A percentile compares a stretch with the other conserved stretches of the same genome.
These are phyloP conservation scores for Keqinozyma sinolaborantium DNA, from an alignment of 1,139 yeast species.

Conservation along the genomic window DNA sequence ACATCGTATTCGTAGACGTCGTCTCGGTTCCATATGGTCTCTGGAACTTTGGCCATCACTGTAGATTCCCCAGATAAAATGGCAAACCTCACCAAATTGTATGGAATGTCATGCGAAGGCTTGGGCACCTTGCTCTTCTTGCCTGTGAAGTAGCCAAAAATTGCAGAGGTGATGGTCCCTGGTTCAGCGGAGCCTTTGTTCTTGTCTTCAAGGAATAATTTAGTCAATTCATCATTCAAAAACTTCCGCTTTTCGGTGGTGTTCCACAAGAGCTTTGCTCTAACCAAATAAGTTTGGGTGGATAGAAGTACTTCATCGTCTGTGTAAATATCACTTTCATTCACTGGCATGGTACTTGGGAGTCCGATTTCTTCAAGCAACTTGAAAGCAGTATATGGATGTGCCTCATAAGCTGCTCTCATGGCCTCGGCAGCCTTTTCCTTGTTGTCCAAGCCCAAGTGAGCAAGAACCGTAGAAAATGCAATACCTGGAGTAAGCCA, in stretches of 20 bases:
- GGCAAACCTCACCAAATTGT: conserved; percentile 61
- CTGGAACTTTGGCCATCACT: conserved; percentile 67
- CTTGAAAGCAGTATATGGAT: conserved; percentile 58
- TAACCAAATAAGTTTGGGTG: conserved; percentile 50
- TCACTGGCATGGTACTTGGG: conserved; percentile 14
- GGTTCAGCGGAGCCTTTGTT: conserved; percentile 10
- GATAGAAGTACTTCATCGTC: conserved; percentile 28
- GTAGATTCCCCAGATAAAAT: conserved; percentile 67
- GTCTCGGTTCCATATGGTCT: conserved; percentile 55
- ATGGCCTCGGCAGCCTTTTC: conserved; percentile 47
- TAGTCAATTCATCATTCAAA: conserved; percentile 41
- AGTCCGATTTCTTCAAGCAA: conserved; percentile 43
- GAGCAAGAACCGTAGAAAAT: conserved; percentile 64
- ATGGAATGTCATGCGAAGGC: conserved; percentile 39
- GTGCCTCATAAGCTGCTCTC: conserved; percentile 46
- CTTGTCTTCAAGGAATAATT: conserved; percentile 20
- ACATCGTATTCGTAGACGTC: conserved; percentile 70
- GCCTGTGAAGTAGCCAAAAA: conserved; percentile 12
- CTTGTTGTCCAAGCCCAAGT: conserved; percentile 34
- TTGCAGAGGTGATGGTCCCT: conserved; percentile 9
- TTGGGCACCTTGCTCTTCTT: conserved; percentile 3
- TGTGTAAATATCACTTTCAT: conserved; percentile 19
- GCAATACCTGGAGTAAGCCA: conserved; percentile 78
- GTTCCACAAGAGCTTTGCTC: conserved; percentile 51
- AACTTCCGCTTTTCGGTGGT: conserved; percentile 43